phyloP scores from a whole-genome alignment of 202 grass and related monocot species.

The Saccharum hybrid region DNA sequence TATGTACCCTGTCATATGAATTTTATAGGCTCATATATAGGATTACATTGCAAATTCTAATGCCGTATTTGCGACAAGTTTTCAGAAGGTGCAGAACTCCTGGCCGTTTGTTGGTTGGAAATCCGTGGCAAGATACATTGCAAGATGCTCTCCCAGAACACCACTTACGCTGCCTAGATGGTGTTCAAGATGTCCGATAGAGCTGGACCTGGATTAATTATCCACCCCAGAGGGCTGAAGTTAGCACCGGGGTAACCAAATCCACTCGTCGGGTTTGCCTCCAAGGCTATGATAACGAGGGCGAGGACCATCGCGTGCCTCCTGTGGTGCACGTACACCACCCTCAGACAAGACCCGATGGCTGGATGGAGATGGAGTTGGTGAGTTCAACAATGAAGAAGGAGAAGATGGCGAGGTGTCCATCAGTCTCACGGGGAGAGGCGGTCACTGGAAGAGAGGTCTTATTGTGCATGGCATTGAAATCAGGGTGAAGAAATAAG shows the following conservation, averaged over 20 bases:
- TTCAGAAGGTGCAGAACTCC: constrained; percentile 46
- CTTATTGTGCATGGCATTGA: constrained; percentile 84
- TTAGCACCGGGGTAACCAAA: constrained; percentile 43
- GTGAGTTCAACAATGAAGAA: constrained; percentile 49
- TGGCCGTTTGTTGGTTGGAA: constrained; percentile 67
- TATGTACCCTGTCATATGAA: not conserved
- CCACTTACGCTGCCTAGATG: constrained; percentile 51
- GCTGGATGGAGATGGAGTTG: constrained; percentile 85
- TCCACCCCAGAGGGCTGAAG: constrained; percentile 51
- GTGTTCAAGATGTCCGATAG: constrained; percentile 55
- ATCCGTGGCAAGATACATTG: constrained; percentile 60
- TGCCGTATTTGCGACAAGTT: constrained; percentile 43
- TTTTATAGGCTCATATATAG: not conserved
- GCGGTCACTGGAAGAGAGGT: constrained; percentile 70
- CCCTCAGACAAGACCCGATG: constrained; percentile 48
- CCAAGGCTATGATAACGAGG: not conserved
- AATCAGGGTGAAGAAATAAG: constrained; percentile 63
- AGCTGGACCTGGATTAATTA: constrained; percentile 37
- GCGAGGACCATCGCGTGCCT: not conserved
- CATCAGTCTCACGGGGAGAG: constrained; percentile 59
- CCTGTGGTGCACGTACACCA: not conserved
- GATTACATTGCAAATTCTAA: not conserved
- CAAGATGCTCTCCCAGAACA: constrained; percentile 55
- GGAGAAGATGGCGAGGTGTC: constrained; percentile 55
- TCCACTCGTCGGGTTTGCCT: constrained; percentile 47